A percentile compares a stretch with the other conserved stretches of the same genome.
These are phyloP conservation scores for Coix lacrymajobi DNA, from an alignment of 176 grass and related monocot genomes.

Conservation along the genomic window DNA sequence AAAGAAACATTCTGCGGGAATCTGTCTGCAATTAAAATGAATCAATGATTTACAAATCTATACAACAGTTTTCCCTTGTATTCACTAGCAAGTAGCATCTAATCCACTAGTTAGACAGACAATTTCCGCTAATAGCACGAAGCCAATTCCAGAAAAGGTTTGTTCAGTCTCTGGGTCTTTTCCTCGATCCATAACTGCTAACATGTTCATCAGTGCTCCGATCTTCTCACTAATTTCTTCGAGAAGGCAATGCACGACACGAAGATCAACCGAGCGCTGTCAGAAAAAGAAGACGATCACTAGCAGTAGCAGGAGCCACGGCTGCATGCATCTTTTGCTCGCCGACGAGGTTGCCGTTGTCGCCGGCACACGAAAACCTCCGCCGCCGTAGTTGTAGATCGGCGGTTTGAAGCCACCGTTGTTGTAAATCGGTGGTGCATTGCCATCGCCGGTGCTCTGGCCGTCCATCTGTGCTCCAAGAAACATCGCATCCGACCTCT, in stretches of 20 bases:
- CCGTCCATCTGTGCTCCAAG: constrained; percentile 38
- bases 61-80: background rate
- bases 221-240: background rate
- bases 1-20: background rate
- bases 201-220: background rate
- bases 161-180: background rate
- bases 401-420: background rate
- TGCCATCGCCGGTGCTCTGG: background rate
- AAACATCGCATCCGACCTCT: constrained; percentile 36
- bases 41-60: background rate
- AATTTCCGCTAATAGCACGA: background rate
- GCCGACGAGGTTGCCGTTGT: constrained; percentile 25
- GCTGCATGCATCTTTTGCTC: background rate
- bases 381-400: constrained; percentile 21
- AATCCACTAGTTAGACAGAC: background rate
- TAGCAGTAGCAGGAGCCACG: constrained; percentile 14
- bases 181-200: background rate
- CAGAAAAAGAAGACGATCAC: constrained; percentile 1
- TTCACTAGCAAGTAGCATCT: background rate
- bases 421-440: background rate
- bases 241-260: background rate
- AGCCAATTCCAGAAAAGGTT: background rate
- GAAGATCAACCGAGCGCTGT: background rate
- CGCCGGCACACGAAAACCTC: background rate
- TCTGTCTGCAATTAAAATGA: background rate